Percentiles rank a stretch among this genome's conserved stretches.
phyloP scores from a whole-genome alignment of 495 filamentous ascomycete species.

The Aspergillus indologenus region DNA sequence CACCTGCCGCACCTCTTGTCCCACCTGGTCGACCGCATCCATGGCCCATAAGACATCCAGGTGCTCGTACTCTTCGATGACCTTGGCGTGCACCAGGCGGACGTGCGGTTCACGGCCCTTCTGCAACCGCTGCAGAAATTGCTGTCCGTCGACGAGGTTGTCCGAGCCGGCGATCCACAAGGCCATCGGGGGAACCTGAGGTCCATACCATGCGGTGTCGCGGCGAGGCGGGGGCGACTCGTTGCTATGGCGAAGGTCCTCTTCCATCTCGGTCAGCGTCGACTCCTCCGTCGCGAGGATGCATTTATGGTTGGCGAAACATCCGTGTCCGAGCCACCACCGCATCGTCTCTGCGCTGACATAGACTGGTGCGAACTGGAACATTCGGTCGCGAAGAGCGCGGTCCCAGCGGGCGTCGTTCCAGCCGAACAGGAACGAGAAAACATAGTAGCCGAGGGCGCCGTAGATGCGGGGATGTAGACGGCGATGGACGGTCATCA shows the following conservation, averaged over 20 bases:
- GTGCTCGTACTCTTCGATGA: conserved; percentile 91
- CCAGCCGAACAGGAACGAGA: conserved; percentile 90
- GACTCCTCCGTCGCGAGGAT: conserved; percentile 78
- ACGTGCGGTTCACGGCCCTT: conserved; percentile 81
- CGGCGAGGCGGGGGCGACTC: conserved; percentile 31
- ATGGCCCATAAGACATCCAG: conserved; percentile 97
- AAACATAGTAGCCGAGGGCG: conserved; percentile 84
- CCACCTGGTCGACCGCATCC: conserved; percentile 80
- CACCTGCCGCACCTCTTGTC: conserved; percentile 74
- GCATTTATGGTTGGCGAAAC: conserved; percentile 89
- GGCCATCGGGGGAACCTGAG: conserved; percentile 76
- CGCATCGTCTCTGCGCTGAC: conserved; percentile 88
- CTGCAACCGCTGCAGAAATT: conserved; percentile 70
- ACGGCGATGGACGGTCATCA: conserved; percentile 76
- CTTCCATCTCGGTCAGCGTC: conserved; percentile 58
- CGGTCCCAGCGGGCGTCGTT: conserved; percentile 83
- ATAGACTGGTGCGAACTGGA: conserved; percentile 89
- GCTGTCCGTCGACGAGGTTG: conserved; percentile 76
- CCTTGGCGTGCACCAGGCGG: conserved; percentile 70
- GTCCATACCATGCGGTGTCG: conserved; percentile 75
- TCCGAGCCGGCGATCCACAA: conserved; percentile 86
- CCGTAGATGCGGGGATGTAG: conserved; percentile 71
- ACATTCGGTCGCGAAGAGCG: conserved; percentile 75
- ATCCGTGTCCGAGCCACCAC: conserved; percentile 92
- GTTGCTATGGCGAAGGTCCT: conserved; percentile 38